Evolutionary conservation across 805 yeast species (phyloP), one percentile per base, ranked within the genome.

Genomic region (Zygotorulaspora florentina): DNA sequence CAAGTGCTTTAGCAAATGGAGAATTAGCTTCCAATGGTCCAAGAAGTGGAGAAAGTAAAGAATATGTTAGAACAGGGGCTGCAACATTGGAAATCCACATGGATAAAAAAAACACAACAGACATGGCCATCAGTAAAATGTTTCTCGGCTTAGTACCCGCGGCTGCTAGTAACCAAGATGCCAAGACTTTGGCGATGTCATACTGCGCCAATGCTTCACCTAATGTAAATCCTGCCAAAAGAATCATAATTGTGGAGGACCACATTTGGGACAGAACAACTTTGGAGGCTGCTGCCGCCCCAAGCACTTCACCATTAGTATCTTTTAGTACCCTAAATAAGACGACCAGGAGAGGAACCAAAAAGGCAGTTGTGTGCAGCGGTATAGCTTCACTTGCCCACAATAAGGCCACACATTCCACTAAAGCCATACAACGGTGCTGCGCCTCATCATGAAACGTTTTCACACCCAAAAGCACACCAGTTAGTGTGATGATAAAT

Each of bases 11-110:
- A 3, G 88, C 87, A 58, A 89, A 86, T 11, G 84, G 83, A n/a
- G 89, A 79, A 26, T 79, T 81, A 16, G 81, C 77, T 11, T 90
- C 87, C 36, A 89, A 68, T 1, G 91, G 83, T 55, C 95, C 77
- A 52, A 91, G 70, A 18, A 91, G 73, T 2, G 97, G 96, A 63
- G 86, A 90, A 46, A 89, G 79, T 49, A 91, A 80, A 2, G 96
- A 87, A 58, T 78, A 87, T 64, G 96, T 86, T 46, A 91, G 73
- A 3, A 91, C 96, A 0, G 98, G 98, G 1, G 97, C 87, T 0
- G 98, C 98, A 37, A 91, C 98, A 67, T 91, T 91, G 20, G 95
- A 85, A 48, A 91, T 90, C 95, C 96, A 90, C 87, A 91, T 89
- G 5, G 96, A 81, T 44, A 88, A 73, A 64, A 90, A 82, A 47